Evolutionary conservation across 2,329 filamentous ascomycete genomes (phyloP), one percentile per base, ranked within the genome.

Genomic region (Leptoxyphium fumago): DNA sequence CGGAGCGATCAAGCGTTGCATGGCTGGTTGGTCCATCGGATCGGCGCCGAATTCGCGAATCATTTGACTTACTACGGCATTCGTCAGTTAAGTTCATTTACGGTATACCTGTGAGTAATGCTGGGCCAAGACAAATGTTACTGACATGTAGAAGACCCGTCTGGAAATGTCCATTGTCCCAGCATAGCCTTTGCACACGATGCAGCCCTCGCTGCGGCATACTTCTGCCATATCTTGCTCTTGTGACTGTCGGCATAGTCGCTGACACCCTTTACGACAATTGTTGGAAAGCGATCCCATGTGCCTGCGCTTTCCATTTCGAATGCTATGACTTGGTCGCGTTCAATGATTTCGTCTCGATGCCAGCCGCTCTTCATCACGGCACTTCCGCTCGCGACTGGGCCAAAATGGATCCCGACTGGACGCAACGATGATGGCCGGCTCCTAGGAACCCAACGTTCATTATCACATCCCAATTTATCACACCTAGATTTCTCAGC

Each of bases 231-330:
- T 14, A 29, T 40, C 40, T 53, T 48, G 45, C 45, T 46, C 42
- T 53, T 50, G 45, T 53, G 50, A n/a, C 48, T 44, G 40, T 53
- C 51, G 1, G 51, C 51, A 39, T 53, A 52, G 41, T 52, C 48
- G 14, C 43, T 43, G 13, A 52, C 45, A 2, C 48, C 48, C 21
- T 48, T 47, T 18, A 52, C 41, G 5, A 52, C 48, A 15, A 50
- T 42, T 9, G 43, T 48, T 3, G 29, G 29, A 14, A 49, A 36
- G 29, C 42, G 32, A 26, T 50, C 46, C 50, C 48, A 50, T 2
- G 42, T 43, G 9, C 50, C 48, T 8, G 50, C 48, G 28, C 49
- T 50, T 41, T 53, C 56, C 47, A 50, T 53, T 44, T 53, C 51
- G 30, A 53, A 49, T 0, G 43, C 49, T 47, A n/a, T n/a, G 1